Base-by-base conservation (phyloP, 192 early-diverging fungal species). In the Mortierella antarctica region DNA sequence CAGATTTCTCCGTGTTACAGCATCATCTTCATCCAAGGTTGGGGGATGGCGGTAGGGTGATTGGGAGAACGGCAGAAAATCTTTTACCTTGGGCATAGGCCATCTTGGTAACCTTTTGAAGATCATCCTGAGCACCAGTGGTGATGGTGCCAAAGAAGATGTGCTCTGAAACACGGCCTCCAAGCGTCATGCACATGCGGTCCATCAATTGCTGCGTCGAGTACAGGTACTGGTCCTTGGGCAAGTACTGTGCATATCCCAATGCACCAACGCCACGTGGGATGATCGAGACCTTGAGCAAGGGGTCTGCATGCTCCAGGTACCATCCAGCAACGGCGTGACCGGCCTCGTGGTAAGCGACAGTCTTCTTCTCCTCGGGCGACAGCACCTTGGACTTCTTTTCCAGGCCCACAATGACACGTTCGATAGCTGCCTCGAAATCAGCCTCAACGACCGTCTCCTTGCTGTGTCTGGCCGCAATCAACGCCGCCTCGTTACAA, bases 321-420 rank as follows among this genome's bases (percentile, higher is more conserved):
- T 95, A 99, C 98, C 98, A 99, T 42, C 98, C 98, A 14, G 93
- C 95, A 63, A 99, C 96, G 41, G 98, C 98, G 79, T 99, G 98
- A 1, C 98, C 98, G 17, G 98, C 98, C 88, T 99, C 98, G 84
- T 99, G 98, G 83, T 99, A 97, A 10, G 98, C 98, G 47, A 99
- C 97, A 23, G 95, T 97, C 89, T 94, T 97, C 90, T 99, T 99
- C 86, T 99, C 98, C 62, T 96, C 94, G 3, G 98, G 96, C 42
- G 93, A 93, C 58, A 99, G 85, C 44, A 98, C 94, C 20, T 94
- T 91, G 45, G 95, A 95, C 84, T 98, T 98, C 89, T 98, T 99
- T 83, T 99, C 98, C 8, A 99, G 86, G 23, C 98, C 98, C 11
- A 92, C 98, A 86, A 99, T 96, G 46, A 99, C 98, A 56, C 98